Percentiles rank a stretch among this genome's conserved stretches.
phyloP scores from a whole-genome alignment of 352 stramenopile species.

The Pythium apleroticum region DNA sequence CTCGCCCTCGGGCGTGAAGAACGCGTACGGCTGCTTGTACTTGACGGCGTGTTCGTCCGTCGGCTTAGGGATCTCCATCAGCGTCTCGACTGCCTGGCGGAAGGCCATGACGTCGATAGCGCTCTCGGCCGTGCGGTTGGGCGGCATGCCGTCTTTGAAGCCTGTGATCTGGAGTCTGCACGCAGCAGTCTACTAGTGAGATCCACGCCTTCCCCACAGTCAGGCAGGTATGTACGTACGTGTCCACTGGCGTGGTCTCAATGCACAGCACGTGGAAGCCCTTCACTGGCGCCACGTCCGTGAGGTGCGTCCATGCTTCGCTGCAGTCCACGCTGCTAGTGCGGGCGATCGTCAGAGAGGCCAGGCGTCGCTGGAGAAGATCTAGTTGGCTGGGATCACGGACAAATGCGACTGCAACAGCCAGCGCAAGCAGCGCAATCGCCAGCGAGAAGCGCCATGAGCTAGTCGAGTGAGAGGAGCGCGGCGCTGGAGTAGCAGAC shows the following conservation, averaged over 20 bases:
- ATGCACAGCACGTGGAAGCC: constrained; percentile 73
- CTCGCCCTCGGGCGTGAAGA: constrained; percentile 56
- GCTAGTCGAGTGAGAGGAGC: too few species aligned
- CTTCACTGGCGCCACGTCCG: constrained; percentile 51
- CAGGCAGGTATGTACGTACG: too few species aligned
- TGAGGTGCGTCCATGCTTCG: constrained; percentile 42
- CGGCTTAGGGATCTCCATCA: constrained; percentile 38
- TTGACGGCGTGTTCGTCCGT: constrained; percentile 32
- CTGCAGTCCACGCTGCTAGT: constrained; percentile 32
- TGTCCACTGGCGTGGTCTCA: constrained; percentile 34
- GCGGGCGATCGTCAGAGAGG: background rate
- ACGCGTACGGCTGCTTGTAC: constrained; percentile 72
- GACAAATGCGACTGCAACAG: constrained; percentile 18
- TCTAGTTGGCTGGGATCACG: constrained; percentile 25
- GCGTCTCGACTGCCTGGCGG: constrained; percentile 34
- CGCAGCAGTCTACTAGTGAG: too few species aligned
- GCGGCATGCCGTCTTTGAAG: constrained; percentile 62
- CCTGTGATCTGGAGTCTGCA: too few species aligned
- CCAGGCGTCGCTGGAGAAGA: background rate
- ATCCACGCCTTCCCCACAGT: too few species aligned
- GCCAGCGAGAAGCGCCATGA: background rate
- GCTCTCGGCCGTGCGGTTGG: constrained; percentile 30
- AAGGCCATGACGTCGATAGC: constrained; percentile 38
- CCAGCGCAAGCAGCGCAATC: constrained; percentile 27
- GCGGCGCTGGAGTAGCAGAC: too few species aligned